Evolutionary conservation across 176 grass and related monocot genomes (phyloP).

Genomic region (Oryza officinalis): DNA sequence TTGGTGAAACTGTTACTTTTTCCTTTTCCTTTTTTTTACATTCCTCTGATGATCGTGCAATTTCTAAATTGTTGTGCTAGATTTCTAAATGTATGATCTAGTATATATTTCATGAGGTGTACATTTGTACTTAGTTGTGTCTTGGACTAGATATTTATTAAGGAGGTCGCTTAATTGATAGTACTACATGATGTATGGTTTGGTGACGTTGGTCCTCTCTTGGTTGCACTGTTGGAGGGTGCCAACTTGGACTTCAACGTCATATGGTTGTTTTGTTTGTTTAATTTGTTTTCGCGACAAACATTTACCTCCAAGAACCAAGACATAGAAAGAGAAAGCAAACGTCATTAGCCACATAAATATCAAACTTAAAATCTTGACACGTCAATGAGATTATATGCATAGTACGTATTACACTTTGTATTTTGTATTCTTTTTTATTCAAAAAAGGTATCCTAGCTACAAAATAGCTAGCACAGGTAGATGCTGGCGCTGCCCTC

Average conservation of each 20-base stretch:
- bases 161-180: neutral
- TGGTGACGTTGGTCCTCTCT: neutral
- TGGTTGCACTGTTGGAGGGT: neutral
- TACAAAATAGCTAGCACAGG: neutral
- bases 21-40: too few relatives aligned
- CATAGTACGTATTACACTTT: neutral
- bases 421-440: neutral
- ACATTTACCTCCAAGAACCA: neutral
- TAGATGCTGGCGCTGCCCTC: neutral
- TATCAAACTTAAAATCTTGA: neutral
- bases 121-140: too few relatives aligned
- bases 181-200: too few relatives aligned
- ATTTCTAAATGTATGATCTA: too few relatives aligned
- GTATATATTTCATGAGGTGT: too few relatives aligned
- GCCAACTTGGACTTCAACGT: constrained; percentile 3
- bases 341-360: neutral
- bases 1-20: too few relatives aligned
- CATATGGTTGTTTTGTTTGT: neutral
- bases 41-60: too few relatives aligned
- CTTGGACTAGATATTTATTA: neutral
- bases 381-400: neutral
- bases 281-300: neutral
- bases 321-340: neutral
- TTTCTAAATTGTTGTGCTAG: too few relatives aligned
- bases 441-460: neutral